phyloP scores from a whole-genome alignment of 1,139 yeast genomes.

The Candida sp. region DNA sequence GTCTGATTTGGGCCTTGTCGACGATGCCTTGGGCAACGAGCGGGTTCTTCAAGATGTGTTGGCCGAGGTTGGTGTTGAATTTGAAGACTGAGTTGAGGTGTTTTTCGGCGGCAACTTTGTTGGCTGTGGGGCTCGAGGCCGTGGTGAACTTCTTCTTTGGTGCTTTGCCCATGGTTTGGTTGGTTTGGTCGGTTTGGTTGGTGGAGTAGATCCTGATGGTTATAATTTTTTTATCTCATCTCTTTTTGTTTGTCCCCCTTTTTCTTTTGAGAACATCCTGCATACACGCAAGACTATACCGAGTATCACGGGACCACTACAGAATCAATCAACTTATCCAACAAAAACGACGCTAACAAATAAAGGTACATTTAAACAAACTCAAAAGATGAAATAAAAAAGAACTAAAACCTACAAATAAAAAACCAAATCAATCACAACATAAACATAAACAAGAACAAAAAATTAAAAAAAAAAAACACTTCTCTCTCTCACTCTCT shows the following conservation, averaged over 20 bases:
- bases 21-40: conserved; percentile 98
- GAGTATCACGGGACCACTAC: too few relatives aligned
- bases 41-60: conserved; percentile 96
- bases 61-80: conserved; percentile 96
- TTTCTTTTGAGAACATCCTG: background rate
- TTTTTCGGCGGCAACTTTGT: conserved; percentile 64
- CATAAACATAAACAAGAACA: background rate
- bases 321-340: too few relatives aligned
- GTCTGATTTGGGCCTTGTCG: conserved; percentile 92
- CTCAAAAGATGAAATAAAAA: background rate
- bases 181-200: background rate
- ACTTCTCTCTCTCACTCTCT: background rate
- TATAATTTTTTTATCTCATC: background rate
- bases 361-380: background rate
- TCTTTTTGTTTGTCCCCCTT: background rate
- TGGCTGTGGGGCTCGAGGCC: conserved; percentile 46
- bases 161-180: conserved; percentile 54
- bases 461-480: background rate
- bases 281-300: too few relatives aligned
- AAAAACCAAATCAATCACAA: background rate
- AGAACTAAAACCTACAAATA: background rate
- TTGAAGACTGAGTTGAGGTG: conserved; percentile 87
- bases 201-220: background rate
- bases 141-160: conserved; percentile 55
- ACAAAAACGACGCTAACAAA: background rate